Evolutionary conservation across 305 asterid species (phyloP).

Genomic region (Lippia alba): DNA sequence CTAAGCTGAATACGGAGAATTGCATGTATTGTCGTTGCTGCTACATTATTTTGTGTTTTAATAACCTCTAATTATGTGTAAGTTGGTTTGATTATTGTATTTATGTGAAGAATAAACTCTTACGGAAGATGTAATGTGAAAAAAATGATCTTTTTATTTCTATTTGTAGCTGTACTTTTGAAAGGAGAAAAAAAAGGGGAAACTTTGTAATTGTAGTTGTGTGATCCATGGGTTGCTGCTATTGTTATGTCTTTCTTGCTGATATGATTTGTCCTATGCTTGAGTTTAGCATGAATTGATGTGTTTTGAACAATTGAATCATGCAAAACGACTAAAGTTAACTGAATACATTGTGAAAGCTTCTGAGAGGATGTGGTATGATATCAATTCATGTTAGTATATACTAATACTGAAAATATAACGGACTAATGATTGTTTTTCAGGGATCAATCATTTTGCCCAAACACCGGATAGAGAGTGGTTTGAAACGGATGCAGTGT

Average conservation of each 20-base stretch:
- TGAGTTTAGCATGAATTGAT: not conserved
- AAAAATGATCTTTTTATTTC: not conserved
- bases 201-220: not conserved
- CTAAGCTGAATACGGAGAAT: not conserved
- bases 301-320: not conserved
- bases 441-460: conserved; percentile 94
- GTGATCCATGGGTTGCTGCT: not conserved
- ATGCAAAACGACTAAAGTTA: not conserved
- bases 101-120: not conserved
- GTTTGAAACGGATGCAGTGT: conserved; percentile 96
- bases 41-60: not conserved
- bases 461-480: conserved; percentile 89
- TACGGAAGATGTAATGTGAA: no score
- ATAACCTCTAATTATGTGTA: not conserved
- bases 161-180: no score
- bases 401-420: conserved; percentile 7
- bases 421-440: conserved; percentile 29
- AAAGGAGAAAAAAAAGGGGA: no score
- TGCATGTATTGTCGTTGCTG: not conserved
- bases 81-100: not conserved
- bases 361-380: not conserved
- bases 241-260: conserved; percentile 2
- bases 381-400: no score
- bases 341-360: not conserved
- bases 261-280: not conserved